Percentiles rank a stretch among this genome's conserved stretches.
Conservation (phyloP, 768 basidiomycete genomes). For the Mycena chlorophos region DNA sequence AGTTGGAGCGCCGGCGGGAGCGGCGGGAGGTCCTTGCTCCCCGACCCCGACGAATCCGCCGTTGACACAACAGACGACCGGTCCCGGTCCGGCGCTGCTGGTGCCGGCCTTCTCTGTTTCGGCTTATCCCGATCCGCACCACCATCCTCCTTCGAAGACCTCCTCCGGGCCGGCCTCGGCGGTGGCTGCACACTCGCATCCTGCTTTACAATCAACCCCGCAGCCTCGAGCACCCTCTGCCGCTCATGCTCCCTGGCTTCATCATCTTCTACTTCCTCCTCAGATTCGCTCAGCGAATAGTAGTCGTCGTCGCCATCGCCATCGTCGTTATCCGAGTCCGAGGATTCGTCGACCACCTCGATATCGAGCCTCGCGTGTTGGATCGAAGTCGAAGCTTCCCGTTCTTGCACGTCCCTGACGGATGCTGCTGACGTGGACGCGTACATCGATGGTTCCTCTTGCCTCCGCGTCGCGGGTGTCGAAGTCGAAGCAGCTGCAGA, state of each 20-base stretch:
- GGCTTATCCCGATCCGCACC: slow-evolving; percentile 21
- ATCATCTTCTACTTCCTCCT: slow-evolving; percentile 46
- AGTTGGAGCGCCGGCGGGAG: slow-evolving; percentile 40
- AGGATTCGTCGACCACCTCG: slow-evolving; percentile 28
- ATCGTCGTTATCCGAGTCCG: slow-evolving; percentile 41
- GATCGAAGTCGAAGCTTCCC: not conserved
- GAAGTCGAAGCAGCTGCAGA: too few species aligned
- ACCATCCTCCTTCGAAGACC: slow-evolving; percentile 22
- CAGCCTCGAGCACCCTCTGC: slow-evolving; percentile 81
- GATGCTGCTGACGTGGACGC: too few species aligned
- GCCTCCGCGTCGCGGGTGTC: too few species aligned
- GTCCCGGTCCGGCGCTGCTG: slow-evolving; percentile 44
- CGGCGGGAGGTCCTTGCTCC: slow-evolving; percentile 63
- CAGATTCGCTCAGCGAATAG: slow-evolving; percentile 45
- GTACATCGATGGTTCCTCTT: too few species aligned
- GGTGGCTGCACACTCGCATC: slow-evolving; percentile 48
- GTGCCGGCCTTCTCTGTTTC: slow-evolving; percentile 48
- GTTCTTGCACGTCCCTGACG: too few species aligned
- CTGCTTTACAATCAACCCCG: slow-evolving; percentile 76
- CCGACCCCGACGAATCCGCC: slow-evolving; percentile 25
- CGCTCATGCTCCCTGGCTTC: slow-evolving; percentile 72
- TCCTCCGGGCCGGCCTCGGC: slow-evolving; percentile 37
- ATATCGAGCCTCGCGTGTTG: not conserved
- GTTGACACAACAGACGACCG: slow-evolving; percentile 29
- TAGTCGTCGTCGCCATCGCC: slow-evolving; percentile 26